Conservation (phyloP, 495 filamentous ascomycete genomes). For the Hypoxylon intermedium region DNA sequence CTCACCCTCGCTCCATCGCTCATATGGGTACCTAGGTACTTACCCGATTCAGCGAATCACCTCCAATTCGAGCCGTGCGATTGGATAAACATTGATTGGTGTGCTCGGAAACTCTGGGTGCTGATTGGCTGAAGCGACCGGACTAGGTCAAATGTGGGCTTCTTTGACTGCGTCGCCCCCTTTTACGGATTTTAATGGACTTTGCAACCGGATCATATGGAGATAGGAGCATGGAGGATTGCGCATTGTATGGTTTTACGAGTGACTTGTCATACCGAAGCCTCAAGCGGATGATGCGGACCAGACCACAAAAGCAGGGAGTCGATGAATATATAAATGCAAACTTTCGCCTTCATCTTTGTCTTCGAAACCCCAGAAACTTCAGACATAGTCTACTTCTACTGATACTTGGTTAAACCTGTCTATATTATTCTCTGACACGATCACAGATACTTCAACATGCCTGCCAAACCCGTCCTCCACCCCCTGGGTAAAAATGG, state of each 20-base stretch:
- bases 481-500: slow-evolving; percentile 59
- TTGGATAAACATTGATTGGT: slow-evolving; percentile 19
- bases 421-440: background rate
- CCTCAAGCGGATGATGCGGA: too few relatives aligned
- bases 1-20: too few relatives aligned
- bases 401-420: background rate
- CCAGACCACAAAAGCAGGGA: too few relatives aligned
- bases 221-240: too few relatives aligned
- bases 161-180: too few relatives aligned
- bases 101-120: slow-evolving; percentile 30
- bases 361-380: background rate
- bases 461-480: slow-evolving; percentile 37
- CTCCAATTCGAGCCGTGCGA: background rate
- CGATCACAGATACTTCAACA: slow-evolving; percentile 2
- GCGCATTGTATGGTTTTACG: too few relatives aligned
- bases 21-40: background rate
- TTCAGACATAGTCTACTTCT: background rate
- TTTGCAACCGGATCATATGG: background rate
- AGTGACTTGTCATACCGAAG: too few relatives aligned
- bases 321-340: background rate
- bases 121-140: slow-evolving; percentile 31
- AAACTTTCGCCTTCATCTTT: background rate
- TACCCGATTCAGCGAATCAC: slow-evolving; percentile 11
- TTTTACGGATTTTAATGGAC: background rate
- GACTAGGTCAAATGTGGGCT: too few relatives aligned